Base-by-base conservation (phyloP, 2,329 filamentous ascomycete species). In the Fusarium penzigii region DNA sequence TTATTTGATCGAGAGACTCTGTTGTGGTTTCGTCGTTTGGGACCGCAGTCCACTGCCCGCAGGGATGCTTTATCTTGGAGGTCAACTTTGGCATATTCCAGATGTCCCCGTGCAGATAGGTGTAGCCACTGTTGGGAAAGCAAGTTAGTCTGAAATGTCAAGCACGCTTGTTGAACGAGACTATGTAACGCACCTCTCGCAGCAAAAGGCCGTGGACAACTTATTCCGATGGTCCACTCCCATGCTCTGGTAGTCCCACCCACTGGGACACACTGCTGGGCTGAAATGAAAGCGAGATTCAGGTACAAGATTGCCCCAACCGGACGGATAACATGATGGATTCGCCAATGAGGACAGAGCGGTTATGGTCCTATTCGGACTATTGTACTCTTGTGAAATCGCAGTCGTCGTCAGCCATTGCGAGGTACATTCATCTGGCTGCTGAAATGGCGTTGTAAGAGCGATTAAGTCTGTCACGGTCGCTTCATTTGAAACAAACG, bases 251-350 rank as follows among this genome's bases (percentile, higher is more conserved):
- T 48, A 48, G 3, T 13, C 16, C 46, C 46, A 48, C 9, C 46
- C 46, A 11, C 12, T 16, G 12, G 46, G 46, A 48, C 46, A 48
- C 8, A 43, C 46, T 6, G 39, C 46, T 9, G 46, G 46, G 12
- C 25, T 11, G 14, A 48, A 48, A 14, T 32, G 6, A 25, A 48
- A 29, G n/a, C 44, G 44, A 25, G 20, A 40, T 29, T 41, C 38
- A 10, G 38, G 8, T 20, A 38, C 17, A 16, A 36, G n/a, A 40
- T 40, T 10, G 17, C 39, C 14, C 36, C 38, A 46, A 29, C 44
- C 44, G 5, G 44, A 46, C 14, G 38, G 44, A 17, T 46, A 46
- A 29, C 44, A 41, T 25, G 20, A 25, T 7, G 20, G 20, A 25
- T 25, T 25, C 7, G 20, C 20, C 20, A 25, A 25, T 4, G 20